Conservation (phyloP, 78 protist species). For the Cavenderia fasciculata region DNA sequence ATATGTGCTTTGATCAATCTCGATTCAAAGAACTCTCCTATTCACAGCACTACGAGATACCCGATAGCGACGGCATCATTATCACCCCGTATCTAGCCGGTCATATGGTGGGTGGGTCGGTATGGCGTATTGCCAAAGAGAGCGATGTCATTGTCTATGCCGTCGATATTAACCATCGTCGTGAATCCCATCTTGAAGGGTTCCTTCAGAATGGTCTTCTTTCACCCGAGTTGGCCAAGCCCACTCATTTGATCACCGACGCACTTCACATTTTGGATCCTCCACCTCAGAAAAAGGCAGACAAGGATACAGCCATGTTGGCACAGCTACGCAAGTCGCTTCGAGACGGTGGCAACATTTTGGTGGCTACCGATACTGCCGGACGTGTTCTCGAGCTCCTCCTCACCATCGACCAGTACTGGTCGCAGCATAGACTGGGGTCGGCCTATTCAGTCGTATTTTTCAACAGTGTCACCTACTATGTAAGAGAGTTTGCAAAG, state of each 20-base stretch:
- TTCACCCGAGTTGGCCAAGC: conserved; percentile 60
- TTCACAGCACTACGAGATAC: conserved; percentile 73
- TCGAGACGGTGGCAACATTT: conserved; percentile 87
- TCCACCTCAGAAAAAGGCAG: conserved; percentile 19
- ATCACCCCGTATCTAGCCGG: conserved; percentile 82
- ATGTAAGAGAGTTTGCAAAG: conserved; percentile 80
- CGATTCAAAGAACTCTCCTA: conserved; percentile 77
- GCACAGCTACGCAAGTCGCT: conserved; percentile 42
- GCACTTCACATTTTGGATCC: conserved; percentile 27
- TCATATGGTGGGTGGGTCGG: conserved; percentile 91
- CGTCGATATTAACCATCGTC: conserved; percentile 87
- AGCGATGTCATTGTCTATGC: conserved; percentile 93
- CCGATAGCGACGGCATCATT: conserved; percentile 13
- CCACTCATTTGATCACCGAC: conserved; percentile 91
- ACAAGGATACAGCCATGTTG: conserved; percentile 29
- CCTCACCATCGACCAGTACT: conserved; percentile 66
- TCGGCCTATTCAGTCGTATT: conserved; percentile 67
- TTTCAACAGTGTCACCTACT: conserved; percentile 24
- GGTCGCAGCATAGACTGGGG: conserved; percentile 61
- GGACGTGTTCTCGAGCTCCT: conserved; percentile 84
- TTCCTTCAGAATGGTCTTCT: conserved; percentile 78
- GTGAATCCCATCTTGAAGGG: conserved; percentile 88
- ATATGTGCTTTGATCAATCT: conserved; percentile 73
- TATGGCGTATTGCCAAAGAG: conserved; percentile 93
- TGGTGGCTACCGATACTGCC: conserved; percentile 90